Evolutionary conservation across 768 basidiomycete species (phyloP), one percentile per base, ranked within the genome.

Genomic region (Agaricus bisporus): DNA sequence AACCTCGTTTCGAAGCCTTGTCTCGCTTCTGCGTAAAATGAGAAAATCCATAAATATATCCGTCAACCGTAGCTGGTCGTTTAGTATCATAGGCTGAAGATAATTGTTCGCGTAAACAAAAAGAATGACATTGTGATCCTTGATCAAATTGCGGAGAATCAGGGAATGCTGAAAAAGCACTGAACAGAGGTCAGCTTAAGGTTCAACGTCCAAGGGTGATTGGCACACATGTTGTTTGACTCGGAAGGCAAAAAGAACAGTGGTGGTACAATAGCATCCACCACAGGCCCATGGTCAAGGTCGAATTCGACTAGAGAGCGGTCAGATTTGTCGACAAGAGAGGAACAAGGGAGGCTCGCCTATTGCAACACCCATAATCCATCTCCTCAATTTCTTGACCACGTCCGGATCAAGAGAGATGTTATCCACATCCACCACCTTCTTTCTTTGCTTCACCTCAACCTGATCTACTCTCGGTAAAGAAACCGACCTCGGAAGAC

Each of bases 161-260:
- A 0, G 94, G 94, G 62, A 98, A 93, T 1, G 91, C 83, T 6
- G 88, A 90, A 66, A 98, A 98, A 2, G 93, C 90, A 51, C 94
- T 97, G 58, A 46, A 48, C 17, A 42, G 22, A 25, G 8, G 11
- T 59, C 14, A 49, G 48, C n/a, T 57, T 45, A 36, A 26, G 4
- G 37, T 2, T 49, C 26, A 28, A 42, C n/a, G 25, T 35, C 35
- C 18, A 20, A 29, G 10, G 32, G 7, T 28, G 58, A 22, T 15
- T 5, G n/a, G 71, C 85, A 60, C 51, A 95, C 93, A 97, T 83
- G 61, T 93, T 95, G 66, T 91, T 87, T 32, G 75, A 77, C 63
- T 93, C 90, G 0, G 78, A 70, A 37, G 82, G 78, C 5, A 79
- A 76, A 38, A 95, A 67, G 12, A 74, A 64, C n/a, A 86, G 64